These are phyloP conservation scores for Chalciporus piperatus DNA, from an alignment of 768 basidiomycete genomes.

Conservation along the genomic window DNA sequence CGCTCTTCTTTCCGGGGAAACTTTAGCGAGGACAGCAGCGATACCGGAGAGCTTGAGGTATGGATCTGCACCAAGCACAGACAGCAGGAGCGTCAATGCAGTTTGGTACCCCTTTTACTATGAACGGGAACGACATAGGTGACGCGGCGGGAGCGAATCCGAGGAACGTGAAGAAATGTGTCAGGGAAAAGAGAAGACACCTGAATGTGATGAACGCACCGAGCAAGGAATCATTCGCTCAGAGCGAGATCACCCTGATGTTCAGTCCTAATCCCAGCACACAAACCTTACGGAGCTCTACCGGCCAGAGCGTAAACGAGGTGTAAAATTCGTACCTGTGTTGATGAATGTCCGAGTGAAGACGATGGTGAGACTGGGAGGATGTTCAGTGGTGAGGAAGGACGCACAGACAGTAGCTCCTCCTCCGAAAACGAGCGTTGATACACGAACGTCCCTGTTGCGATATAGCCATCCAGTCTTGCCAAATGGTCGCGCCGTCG, in stretches of 20 bases:
- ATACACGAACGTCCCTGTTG: slow-evolving; percentile 30
- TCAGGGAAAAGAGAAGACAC: neutral
- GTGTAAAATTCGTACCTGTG: slow-evolving; percentile 56
- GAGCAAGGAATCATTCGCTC: slow-evolving; percentile 50
- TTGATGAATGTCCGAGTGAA: neutral
- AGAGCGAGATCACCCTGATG: slow-evolving; percentile 51
- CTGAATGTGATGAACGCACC: slow-evolving; percentile 40
- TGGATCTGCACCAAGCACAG: slow-evolving; percentile 40
- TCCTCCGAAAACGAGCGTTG: slow-evolving; percentile 36
- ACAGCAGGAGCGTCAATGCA: slow-evolving; percentile 42
- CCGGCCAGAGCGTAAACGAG: slow-evolving; percentile 64
- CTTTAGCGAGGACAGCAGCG: slow-evolving; percentile 56
- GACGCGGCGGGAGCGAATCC: neutral
- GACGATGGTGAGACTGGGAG: neutral
- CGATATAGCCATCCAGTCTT: slow-evolving; percentile 6
- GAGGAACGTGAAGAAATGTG: neutral
- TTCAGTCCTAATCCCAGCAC: slow-evolving; percentile 62
- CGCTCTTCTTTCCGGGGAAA: slow-evolving; percentile 33
- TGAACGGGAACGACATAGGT: neutral
- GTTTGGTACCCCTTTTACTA: slow-evolving; percentile 57
- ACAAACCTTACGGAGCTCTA: slow-evolving; percentile 57
- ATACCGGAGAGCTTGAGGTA: slow-evolving; percentile 69
- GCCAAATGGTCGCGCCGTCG: neutral
- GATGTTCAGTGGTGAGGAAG: neutral
- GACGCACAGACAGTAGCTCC: slow-evolving; percentile 43